Evolutionary conservation across 805 yeast genomes (phyloP), one percentile per base, ranked within the genome.

Genomic region (Starmerella potacharoeniae): DNA sequence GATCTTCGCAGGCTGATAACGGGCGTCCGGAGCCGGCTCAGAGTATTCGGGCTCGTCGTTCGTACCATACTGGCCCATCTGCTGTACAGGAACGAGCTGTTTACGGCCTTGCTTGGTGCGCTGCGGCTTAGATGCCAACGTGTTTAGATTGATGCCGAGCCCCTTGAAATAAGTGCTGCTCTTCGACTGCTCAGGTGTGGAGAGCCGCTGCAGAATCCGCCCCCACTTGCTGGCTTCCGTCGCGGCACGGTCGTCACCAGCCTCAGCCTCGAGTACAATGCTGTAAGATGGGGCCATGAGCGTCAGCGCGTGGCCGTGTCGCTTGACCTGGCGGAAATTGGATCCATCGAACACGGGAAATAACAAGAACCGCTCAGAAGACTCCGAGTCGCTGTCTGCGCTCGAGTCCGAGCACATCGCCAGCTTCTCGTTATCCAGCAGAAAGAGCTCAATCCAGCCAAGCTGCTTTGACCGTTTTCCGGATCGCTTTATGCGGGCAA

Each of bases 251-350:
- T 55, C 56, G 22, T 48, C 49, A 16, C 39, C 52, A 6, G 51
- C 36, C 31, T 54, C 54, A 7, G 55, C 41, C 52, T 60, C 62
- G 10, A 60, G 39, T 5, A 42, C 35, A 29, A 60, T 49, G 31
- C 48, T 42, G 34, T 49, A 41, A 5, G 55, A 51, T 17, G 48
- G 14, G 29, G 63, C 58, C 14, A 49, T 50, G 36, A 60, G 39
- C n/a, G 59, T 57, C 4, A 60, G 37, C 1, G 49, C 40, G 44
- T 55, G 53, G 14, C 63, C 63, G 39, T 60, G 62, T 11, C 63
- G 62, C 45, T 52, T 57, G 34, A 59, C 55, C 17, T 47, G 53
- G 28, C 57, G 55, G 44, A 60, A 59, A 42, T 51, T 55, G 5
- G 56, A 41, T 1, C 62, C 60, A 2, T n/a, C 14, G 35, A 60